Percentiles rank a stretch among this genome's conserved stretches.
These are phyloP conservation scores for Phaseolus coccineus DNA, from an alignment of 331 rosid genomes.

Conservation along the genomic window DNA sequence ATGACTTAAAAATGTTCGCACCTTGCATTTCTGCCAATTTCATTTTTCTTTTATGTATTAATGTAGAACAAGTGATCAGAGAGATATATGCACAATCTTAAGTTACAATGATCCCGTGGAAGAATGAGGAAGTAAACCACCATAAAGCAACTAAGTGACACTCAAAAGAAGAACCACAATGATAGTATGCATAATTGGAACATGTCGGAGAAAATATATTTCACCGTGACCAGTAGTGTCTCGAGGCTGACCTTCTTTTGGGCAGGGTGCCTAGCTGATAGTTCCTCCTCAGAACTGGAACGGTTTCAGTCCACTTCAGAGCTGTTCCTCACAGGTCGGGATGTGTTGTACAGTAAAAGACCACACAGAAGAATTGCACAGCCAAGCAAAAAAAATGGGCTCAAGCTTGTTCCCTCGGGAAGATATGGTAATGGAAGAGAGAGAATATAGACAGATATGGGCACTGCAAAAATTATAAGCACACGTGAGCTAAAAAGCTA, in stretches of 20 bases:
- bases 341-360: slow-evolving; percentile 66
- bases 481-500: slow-evolving; percentile 32
- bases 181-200: neutral
- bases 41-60: neutral
- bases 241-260: neutral
- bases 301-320: slow-evolving; percentile 43
- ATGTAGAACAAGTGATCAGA: neutral
- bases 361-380: slow-evolving; percentile 79
- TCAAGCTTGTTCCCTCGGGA: slow-evolving; percentile 63
- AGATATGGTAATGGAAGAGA: slow-evolving; percentile 90
- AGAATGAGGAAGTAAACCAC: neutral
- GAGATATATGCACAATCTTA: neutral
- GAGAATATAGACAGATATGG: slow-evolving; percentile 75
- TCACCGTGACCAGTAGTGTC: neutral
- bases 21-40: neutral
- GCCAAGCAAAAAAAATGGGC: slow-evolving; percentile 82
- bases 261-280: neutral
- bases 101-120: slow-evolving; percentile 7
- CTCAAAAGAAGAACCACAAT: neutral
- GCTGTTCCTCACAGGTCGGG: slow-evolving; percentile 52
- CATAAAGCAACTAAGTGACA: slow-evolving; percentile 20
- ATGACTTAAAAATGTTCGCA: neutral
- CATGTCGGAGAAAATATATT: neutral
- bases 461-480: slow-evolving; percentile 70
- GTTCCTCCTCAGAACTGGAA: neutral